Evolutionary conservation across 768 basidiomycete genomes (phyloP).

Genomic region (Crassisporium funariophilum): DNA sequence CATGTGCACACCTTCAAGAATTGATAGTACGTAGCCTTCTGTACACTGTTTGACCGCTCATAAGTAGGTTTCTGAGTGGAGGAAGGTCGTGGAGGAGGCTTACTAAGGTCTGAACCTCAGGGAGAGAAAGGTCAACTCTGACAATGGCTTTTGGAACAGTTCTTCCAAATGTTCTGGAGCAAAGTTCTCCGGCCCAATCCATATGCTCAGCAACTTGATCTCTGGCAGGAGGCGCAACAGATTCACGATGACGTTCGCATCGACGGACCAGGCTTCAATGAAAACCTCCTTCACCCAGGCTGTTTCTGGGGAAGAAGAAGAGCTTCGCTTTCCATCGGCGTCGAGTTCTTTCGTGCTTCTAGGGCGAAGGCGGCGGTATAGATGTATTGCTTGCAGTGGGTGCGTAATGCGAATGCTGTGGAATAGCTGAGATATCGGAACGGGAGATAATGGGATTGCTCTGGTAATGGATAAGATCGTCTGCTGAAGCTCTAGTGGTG

Average conservation of each 20-base stretch:
- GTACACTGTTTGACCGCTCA: constrained; percentile 49
- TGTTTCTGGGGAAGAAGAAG: no score
- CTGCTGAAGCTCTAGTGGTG: constrained; percentile 46
- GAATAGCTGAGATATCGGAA: constrained; percentile 62
- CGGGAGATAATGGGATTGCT: constrained; percentile 60
- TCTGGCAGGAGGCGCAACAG: constrained; percentile 59
- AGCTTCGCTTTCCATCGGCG: constrained; percentile 9
- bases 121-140: constrained; percentile 51
- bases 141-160: constrained; percentile 51
- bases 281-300: constrained; percentile 50
- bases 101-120: constrained; percentile 86
- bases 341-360: constrained; percentile 4
- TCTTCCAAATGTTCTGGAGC: constrained; percentile 81
- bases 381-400: constrained; percentile 51
- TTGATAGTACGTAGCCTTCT: constrained; percentile 77
- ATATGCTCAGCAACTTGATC: constrained; percentile 54
- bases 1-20: constrained; percentile 76
- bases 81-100: constrained; percentile 27
- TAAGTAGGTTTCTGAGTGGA: not conserved
- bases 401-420: constrained; percentile 52
- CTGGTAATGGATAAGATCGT: constrained; percentile 61
- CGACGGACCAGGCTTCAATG: constrained; percentile 67
- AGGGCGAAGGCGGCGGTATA: constrained; percentile 57
- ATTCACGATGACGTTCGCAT: constrained; percentile 76
- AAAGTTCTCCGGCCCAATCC: constrained; percentile 76